Evolutionary conservation across 495 filamentous ascomycete genomes (phyloP).

Genomic region (Penicillium antarcticum): DNA sequence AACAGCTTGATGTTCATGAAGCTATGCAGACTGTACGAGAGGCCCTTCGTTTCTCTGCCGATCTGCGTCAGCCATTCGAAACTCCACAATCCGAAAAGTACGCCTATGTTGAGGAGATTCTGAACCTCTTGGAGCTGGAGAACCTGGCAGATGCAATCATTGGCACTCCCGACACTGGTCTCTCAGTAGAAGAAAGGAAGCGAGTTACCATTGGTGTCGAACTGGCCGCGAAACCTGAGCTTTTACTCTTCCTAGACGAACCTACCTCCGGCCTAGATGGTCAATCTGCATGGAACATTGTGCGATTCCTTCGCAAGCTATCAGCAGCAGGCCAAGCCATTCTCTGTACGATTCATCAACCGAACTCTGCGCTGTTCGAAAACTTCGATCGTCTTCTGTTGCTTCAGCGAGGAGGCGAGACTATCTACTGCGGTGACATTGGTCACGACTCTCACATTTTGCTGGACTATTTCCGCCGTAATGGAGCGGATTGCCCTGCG

Average conservation of each 20-base stretch:
- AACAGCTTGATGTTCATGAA: constrained; percentile 83
- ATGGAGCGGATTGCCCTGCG: constrained; percentile 46
- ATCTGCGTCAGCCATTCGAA: constrained; percentile 72
- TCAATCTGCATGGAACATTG: constrained; percentile 83
- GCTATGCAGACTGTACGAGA: constrained; percentile 76
- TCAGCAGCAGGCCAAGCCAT: constrained; percentile 82
- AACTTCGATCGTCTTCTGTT: constrained; percentile 69
- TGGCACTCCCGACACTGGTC: constrained; percentile 69
- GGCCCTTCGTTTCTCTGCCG: constrained; percentile 79
- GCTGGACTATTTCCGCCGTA: constrained; percentile 49
- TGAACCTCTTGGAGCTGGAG: constrained; percentile 77
- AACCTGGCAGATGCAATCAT: constrained; percentile 83
- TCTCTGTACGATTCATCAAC: constrained; percentile 91
- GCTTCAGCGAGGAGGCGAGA: constrained; percentile 60
- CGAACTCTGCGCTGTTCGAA: constrained; percentile 80
- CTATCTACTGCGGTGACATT: constrained; percentile 68
- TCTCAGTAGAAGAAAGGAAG: constrained; percentile 89
- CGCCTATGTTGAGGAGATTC: constrained; percentile 78
- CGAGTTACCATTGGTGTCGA: constrained; percentile 89
- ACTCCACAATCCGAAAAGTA: constrained; percentile 71
- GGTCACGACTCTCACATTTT: constrained; percentile 47
- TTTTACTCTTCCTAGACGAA: constrained; percentile 87
- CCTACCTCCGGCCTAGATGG: constrained; percentile 86
- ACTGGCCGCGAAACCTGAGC: constrained; percentile 78
- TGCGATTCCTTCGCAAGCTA: constrained; percentile 82